Evolutionary conservation across 140 eudicot genomes (phyloP).

Genomic region (Senecio squalidus): DNA sequence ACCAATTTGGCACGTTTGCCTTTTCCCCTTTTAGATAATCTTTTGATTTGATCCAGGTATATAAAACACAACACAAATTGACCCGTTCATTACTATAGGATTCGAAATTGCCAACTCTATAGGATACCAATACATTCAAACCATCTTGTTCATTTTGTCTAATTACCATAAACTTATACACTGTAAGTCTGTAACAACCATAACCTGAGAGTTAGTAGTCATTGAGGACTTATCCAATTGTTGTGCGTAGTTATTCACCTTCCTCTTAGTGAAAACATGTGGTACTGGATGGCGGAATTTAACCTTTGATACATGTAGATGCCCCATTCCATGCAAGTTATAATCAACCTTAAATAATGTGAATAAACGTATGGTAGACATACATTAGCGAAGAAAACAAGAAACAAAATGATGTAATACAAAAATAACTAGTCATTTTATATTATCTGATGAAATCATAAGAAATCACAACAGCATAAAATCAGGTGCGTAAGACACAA

Average conservation of each 20-base stretch:
- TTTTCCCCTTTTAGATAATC: too few relatives aligned
- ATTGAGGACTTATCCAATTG: constrained; percentile 17
- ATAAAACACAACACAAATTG: background rate
- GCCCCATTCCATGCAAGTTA: constrained; percentile 98
- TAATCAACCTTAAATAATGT: constrained; percentile 91
- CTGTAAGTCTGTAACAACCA: constrained; percentile 5
- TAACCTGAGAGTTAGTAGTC: constrained; percentile 52
- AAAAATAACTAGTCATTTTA: constrained; percentile 2
- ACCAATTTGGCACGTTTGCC: too few relatives aligned
- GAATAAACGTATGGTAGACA: too few relatives aligned
- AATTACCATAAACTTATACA: too few relatives aligned
- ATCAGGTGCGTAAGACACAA: constrained; percentile 3
- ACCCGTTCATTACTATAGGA: background rate
- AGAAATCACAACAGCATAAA: constrained; percentile 6
- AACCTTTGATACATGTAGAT: constrained; percentile 77
- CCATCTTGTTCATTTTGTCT: constrained; percentile 7
- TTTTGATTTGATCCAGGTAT: too few relatives aligned
- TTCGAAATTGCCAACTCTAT: too few relatives aligned
- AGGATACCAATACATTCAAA: constrained; percentile 8
- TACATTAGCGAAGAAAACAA: constrained; percentile 3
- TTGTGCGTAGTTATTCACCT: constrained; percentile 19
- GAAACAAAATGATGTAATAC: background rate
- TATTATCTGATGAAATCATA: background rate
- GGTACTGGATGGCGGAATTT: constrained; percentile 93
- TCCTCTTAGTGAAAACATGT: constrained; percentile 31